Percentiles rank a stretch among this genome's conserved stretches.
These are phyloP conservation scores for Manihot esculenta DNA, from an alignment of 441 rosid species.

Conservation along the genomic window DNA sequence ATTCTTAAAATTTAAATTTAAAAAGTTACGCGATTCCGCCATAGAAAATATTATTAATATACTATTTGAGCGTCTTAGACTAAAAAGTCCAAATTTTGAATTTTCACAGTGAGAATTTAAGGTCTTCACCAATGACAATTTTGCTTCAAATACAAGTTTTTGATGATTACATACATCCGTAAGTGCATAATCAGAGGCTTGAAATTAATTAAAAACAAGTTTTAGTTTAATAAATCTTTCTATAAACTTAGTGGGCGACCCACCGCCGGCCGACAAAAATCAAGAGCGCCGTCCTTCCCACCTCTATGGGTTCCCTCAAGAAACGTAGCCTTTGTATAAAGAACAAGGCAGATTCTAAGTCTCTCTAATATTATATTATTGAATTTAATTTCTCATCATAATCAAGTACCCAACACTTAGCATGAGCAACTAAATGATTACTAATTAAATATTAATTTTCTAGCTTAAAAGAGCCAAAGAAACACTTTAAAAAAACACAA, in stretches of 20 bases:
- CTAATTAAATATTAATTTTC: background rate
- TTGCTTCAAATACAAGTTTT: background rate
- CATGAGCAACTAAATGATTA: conserved; percentile 8
- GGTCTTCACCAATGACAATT: no score
- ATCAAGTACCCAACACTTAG: background rate
- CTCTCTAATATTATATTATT: no score
- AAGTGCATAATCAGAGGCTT: background rate
- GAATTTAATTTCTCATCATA: conserved; percentile 1
- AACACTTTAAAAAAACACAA: conserved; percentile 4
- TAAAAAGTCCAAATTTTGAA: no score
- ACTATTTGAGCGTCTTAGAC: no score
- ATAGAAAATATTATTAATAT: no score
- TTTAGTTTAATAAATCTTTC: conserved; percentile 18
- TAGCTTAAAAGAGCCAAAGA: conserved; percentile 13
- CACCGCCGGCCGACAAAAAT: conserved; percentile 60
- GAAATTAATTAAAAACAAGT: background rate
- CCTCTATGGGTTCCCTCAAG: conserved; percentile 30
- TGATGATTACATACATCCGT: background rate
- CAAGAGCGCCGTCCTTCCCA: conserved; percentile 37
- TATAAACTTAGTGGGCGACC: conserved; percentile 42
- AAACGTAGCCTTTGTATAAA: conserved; percentile 37
- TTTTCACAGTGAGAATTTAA: no score
- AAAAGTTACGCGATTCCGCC: no score
- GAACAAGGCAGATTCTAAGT: conserved; percentile 8
- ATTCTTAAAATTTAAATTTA: no score